Conservation (phyloP, 495 filamentous ascomycete genomes). For the Penicillium bialowiezense region DNA sequence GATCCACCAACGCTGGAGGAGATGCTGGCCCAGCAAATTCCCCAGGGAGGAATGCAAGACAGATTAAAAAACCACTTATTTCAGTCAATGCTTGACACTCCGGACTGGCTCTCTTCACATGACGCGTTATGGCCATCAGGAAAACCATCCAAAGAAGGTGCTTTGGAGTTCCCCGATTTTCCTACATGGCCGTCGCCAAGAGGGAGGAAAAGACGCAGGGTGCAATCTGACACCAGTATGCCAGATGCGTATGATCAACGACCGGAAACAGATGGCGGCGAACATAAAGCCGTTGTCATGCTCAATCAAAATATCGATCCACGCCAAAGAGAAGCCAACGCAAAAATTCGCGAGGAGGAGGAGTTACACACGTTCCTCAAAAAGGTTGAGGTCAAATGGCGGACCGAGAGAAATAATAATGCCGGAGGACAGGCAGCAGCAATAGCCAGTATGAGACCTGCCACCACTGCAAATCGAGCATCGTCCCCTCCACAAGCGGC, state of each 20-base stretch:
- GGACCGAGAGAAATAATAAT: no score
- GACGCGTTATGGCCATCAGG: neutral
- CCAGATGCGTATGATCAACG: neutral
- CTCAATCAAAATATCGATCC: neutral
- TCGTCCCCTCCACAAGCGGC: no score
- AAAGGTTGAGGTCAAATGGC: no score
- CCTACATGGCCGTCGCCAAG: neutral
- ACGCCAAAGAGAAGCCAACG: neutral
- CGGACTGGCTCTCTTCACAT: neutral
- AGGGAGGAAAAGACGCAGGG: neutral
- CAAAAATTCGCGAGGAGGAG: neutral
- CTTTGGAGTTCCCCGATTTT: constrained; percentile 4
- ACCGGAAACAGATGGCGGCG: neutral
- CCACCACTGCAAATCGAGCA: no score
- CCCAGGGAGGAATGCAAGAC: neutral
- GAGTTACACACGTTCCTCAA: no score
- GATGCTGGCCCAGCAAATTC: neutral
- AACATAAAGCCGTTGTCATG: neutral
- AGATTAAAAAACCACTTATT: neutral
- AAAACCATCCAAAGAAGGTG: neutral
- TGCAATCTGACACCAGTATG: neutral
- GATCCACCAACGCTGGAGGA: no score
- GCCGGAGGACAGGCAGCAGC: no score
- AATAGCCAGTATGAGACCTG: no score
- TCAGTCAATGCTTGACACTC: neutral